Evolutionary conservation across 2,329 filamentous ascomycete species (phyloP), one percentile per base, ranked within the genome.

Genomic region (Colletotrichum lentis): DNA sequence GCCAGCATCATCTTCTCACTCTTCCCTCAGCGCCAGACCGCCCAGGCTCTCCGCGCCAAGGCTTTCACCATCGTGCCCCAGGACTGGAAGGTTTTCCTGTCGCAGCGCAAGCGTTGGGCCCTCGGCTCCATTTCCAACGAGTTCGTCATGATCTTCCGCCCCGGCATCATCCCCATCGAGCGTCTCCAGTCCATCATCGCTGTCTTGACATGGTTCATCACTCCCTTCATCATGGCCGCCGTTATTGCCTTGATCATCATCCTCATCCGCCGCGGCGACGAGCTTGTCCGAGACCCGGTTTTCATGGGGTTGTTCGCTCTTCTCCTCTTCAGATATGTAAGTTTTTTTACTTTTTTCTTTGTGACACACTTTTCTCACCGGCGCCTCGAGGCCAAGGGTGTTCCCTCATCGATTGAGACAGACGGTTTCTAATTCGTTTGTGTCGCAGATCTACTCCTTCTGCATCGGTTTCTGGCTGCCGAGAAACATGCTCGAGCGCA

Each of bases 41-140:
- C 81, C 0, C 83, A 85, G 72, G 82, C 82, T 0, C 76, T 85
- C 2, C 76, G 77, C 0, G 82, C 83, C 37, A 80, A 81, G 60
- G 82, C 82, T 12, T 84, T 77, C 69, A 84, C 82, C 1, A 80
- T 82, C 31, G 81, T 83, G 0, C 82, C 82, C 0, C 80, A 81
- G 62, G 76, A 73, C 44, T 80, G 80, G 77, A 79, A 77, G 31
- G 82, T 85, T 0, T 85, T 84, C 56, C 72, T 84, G 31, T 83
- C 81, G 5, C 82, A 84, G 73, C 78, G 82, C 6, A 82, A 83
- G 73, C 78, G 82, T 0, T 84, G 83, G 82, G 81, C 82, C 0
- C 72, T 85, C 11, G 82, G 81, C 0, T 82, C 81, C 43, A 83
- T 81, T 35, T 80, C 79, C 5, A 84, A 84, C 70, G 82, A 85